Conservation (phyloP, 345 rosid genomes). For the Arabidopsis arenosa region DNA sequence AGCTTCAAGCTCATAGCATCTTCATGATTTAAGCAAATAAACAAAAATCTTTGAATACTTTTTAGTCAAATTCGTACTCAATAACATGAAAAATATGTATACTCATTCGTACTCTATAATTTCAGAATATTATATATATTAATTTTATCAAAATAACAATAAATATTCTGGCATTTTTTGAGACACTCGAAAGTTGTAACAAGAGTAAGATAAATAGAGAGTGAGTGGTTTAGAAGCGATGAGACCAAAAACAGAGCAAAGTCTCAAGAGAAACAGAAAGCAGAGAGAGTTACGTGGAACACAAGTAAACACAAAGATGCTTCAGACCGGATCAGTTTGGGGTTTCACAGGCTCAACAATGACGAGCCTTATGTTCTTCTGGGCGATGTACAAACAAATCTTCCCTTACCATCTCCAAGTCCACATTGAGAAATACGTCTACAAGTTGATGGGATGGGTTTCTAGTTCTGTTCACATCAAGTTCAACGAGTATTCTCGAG, state of each 20-base stretch:
- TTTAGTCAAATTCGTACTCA: background rate
- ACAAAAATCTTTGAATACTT: background rate
- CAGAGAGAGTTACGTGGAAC: background rate
- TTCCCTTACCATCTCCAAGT: constrained; percentile 37
- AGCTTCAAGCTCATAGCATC: constrained; percentile 2
- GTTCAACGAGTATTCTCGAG: background rate
- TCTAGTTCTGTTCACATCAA: constrained; percentile 7
- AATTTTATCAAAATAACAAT: background rate
- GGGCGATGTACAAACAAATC: constrained; percentile 42
- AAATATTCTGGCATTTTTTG: background rate
- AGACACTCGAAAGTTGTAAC: background rate
- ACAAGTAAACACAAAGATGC: background rate
- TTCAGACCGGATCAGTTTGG: constrained; percentile 8
- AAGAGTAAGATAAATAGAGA: background rate
- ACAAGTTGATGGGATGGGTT: constrained; percentile 24
- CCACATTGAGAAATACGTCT: constrained; percentile 25
- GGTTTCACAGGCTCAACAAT: constrained; percentile 33
- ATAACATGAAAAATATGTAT: constrained; percentile 1
- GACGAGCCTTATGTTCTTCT: constrained; percentile 42
- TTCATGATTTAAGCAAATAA: background rate
- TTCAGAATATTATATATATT: no score
- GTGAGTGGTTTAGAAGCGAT: background rate
- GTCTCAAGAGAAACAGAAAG: background rate
- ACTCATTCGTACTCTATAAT: background rate
- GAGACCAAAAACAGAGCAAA: constrained; percentile 3